A percentile compares a stretch with the other conserved stretches of the same genome.
These are phyloP conservation scores for Nidularia pulvinata DNA, from an alignment of 768 basidiomycete species.

Conservation along the genomic window DNA sequence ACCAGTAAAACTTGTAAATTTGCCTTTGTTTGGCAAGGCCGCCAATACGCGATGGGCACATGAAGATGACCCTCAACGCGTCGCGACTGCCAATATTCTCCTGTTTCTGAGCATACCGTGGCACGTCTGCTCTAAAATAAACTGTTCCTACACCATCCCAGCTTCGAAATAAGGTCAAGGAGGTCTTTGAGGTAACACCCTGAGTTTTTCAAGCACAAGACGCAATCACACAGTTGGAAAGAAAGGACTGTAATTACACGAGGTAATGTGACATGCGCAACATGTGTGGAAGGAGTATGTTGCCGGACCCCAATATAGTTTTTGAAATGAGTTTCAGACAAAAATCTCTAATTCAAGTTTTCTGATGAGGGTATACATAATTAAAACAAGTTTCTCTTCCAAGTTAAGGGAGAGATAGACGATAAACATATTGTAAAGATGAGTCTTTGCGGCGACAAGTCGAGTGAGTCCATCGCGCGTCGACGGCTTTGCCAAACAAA, in stretches of 20 bases:
- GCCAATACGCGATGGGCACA: background rate
- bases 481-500: too few species aligned
- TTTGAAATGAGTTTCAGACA: too few species aligned
- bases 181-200: background rate
- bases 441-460: too few species aligned
- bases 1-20: background rate
- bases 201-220: constrained; percentile 4
- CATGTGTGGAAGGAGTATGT: too few species aligned
- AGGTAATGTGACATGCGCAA: too few species aligned
- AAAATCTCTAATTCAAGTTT: too few species aligned
- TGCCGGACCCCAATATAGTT: too few species aligned
- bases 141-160: background rate
- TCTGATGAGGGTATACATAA: too few species aligned
- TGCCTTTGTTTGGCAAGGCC: background rate
- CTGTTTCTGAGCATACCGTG: background rate
- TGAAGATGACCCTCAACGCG: background rate
- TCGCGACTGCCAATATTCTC: background rate
- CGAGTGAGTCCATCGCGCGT: too few species aligned
- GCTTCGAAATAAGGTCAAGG: background rate
- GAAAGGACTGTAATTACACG: background rate
- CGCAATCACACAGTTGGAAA: constrained; percentile 4
- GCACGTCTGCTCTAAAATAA: background rate
- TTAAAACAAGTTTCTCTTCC: too few species aligned
- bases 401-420: too few species aligned
- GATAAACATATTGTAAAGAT: too few species aligned